A percentile compares a stretch with the other conserved stretches of the same genome.
phyloP scores from a whole-genome alignment of 805 yeast genomes.

The Wickerhamiella spandovensis region DNA sequence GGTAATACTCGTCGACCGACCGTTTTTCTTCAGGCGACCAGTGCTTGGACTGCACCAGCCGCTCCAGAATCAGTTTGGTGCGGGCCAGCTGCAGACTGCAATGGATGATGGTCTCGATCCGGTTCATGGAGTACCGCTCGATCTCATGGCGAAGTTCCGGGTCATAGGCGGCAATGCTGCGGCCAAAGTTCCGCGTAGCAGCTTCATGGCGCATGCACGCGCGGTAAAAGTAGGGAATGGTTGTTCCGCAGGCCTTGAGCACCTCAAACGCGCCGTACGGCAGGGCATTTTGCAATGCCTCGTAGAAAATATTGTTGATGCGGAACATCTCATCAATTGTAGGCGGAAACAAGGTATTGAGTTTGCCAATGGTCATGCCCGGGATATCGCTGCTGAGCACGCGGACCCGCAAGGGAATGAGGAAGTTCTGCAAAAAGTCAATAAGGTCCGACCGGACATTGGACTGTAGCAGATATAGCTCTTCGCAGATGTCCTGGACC shows the following conservation, averaged over 20 bases:
- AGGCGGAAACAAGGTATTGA: constrained; percentile 80
- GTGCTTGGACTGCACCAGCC: constrained; percentile 39
- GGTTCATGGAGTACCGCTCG: constrained; percentile 32
- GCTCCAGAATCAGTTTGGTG: constrained; percentile 50
- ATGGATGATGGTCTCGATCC: constrained; percentile 47
- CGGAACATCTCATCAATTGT: constrained; percentile 90
- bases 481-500: constrained; percentile 45
- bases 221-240: constrained; percentile 82
- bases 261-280: constrained; percentile 65
- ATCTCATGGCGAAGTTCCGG: constrained; percentile 24
- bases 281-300: constrained; percentile 52
- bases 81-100: constrained; percentile 62
- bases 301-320: constrained; percentile 72
- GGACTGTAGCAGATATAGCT: constrained; percentile 58
- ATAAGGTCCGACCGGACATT: constrained; percentile 61
- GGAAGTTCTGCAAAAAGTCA: constrained; percentile 59
- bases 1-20: constrained; percentile 31
- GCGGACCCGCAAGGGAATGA: constrained; percentile 63
- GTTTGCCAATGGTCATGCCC: constrained; percentile 43
- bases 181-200: constrained; percentile 55
- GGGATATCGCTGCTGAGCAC: constrained; percentile 43
- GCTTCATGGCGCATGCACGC: constrained; percentile 93
- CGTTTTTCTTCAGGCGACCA: constrained; percentile 28
- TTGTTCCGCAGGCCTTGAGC: constrained; percentile 63
- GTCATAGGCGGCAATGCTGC: constrained; percentile 32